phyloP scores from a whole-genome alignment of 2,329 filamentous ascomycete species.

The Aspergillus flavus region DNA sequence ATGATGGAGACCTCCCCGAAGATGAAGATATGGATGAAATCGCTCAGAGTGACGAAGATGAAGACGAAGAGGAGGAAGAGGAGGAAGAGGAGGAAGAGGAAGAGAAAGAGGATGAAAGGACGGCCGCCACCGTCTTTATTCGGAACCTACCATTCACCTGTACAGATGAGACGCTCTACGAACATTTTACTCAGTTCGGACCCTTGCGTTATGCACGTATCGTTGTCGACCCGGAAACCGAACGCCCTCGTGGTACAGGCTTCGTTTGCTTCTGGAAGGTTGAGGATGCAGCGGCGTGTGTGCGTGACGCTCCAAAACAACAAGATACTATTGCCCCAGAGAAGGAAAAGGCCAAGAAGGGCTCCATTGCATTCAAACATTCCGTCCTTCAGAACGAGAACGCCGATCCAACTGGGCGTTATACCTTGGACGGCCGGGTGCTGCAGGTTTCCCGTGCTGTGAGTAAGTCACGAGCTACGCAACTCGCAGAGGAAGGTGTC shows the following conservation, averaged over 20 bases:
- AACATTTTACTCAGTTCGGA: constrained; percentile 87
- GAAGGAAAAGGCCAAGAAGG: constrained; percentile 40
- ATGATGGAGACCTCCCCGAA: constrained; percentile 38
- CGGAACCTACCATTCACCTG: constrained; percentile 91
- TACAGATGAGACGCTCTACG: constrained; percentile 77
- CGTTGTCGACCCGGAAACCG: constrained; percentile 82
- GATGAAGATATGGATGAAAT: constrained; percentile 39
- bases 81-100: constrained; percentile 46
- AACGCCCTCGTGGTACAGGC: constrained; percentile 85
- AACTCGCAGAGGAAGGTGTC: constrained; percentile 70
- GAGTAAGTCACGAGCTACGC: constrained; percentile 75
- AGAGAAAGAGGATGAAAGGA: constrained; percentile 54
- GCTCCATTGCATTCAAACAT: constrained; percentile 60
- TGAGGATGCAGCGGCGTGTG: constrained; percentile 74
- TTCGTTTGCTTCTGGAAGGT: constrained; percentile 89
- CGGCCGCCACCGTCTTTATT: constrained; percentile 81
- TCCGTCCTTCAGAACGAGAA: constrained; percentile 88
- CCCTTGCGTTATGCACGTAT: constrained; percentile 87
- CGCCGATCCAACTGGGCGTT: constrained; percentile 77
- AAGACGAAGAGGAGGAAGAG: constrained; percentile 45
- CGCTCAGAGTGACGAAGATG: constrained; percentile 45
- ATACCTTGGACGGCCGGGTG: constrained; percentile 87
- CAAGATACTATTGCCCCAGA: constrained; percentile 45
- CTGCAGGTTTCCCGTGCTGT: constrained; percentile 85
- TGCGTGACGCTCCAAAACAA: constrained; percentile 70